Conservation (phyloP, 202 grass and related monocot genomes). For the Carex arenaria region DNA sequence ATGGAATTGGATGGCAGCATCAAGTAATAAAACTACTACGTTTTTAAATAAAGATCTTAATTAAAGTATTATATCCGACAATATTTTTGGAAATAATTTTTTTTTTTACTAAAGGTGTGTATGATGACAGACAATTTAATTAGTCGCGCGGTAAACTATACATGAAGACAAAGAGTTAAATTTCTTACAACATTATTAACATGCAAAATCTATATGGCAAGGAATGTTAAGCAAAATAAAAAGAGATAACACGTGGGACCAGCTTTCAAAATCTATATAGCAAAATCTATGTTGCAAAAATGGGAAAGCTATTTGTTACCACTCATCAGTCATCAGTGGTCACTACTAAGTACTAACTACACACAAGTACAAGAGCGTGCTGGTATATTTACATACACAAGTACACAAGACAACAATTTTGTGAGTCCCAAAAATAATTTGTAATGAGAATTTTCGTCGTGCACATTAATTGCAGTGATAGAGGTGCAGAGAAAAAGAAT, state of each 20-base stretch:
- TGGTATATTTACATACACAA: too few species aligned
- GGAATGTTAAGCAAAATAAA: not conserved
- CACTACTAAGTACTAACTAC: not conserved
- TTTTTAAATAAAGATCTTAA: not conserved
- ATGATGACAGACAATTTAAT: too few species aligned
- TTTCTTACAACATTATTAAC: not conserved
- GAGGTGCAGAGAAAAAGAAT: not conserved
- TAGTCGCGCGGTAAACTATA: too few species aligned
- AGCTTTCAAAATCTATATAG: not conserved
- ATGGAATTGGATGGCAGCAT: too few species aligned
- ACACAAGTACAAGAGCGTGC: not conserved
- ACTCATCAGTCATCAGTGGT: not conserved
- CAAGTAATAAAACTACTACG: not conserved
- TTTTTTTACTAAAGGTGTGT: too few species aligned
- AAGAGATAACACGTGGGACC: not conserved
- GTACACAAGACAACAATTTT: not conserved
- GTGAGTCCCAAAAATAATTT: not conserved
- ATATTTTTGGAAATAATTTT: too few species aligned
- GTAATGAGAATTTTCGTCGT: not conserved
- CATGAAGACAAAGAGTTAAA: not conserved
- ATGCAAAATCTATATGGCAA: not conserved
- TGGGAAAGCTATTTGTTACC: not conserved
- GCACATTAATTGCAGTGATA: constrained; percentile 23
- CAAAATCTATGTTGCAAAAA: not conserved
- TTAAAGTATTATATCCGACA: too few species aligned